Conservation (phyloP, 495 filamentous ascomycete species). For the Penicillium subrubescens region DNA sequence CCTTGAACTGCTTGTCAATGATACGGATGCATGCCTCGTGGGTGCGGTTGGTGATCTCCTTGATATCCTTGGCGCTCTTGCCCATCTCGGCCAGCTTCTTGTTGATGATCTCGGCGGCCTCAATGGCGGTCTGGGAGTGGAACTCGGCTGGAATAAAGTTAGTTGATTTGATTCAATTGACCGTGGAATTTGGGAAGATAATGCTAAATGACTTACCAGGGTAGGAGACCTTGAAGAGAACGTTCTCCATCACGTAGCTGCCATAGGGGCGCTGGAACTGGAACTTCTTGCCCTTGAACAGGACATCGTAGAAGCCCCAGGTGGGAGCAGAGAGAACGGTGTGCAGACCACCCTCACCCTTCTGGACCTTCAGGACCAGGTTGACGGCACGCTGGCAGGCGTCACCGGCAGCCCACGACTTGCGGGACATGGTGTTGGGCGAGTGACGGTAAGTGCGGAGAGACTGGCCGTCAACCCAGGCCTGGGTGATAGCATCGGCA, state of each 20-base stretch:
- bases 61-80: conserved; percentile 94
- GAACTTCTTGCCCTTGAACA: conserved; percentile 95
- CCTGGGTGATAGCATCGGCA: conserved; percentile 92
- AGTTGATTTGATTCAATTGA: background rate
- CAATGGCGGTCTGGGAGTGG: conserved; percentile 98
- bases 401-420: conserved; percentile 98
- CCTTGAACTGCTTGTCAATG: conserved; percentile 99
- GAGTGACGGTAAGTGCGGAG: conserved; percentile 95
- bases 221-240: conserved; percentile 99
- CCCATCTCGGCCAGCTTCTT: conserved; percentile 77
- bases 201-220: conserved; percentile 61
- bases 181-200: no score
- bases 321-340: conserved; percentile 90
- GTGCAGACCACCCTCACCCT: conserved; percentile 85
- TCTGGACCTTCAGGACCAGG: conserved; percentile 89
- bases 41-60: conserved; percentile 87
- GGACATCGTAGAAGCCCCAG: conserved; percentile 98
- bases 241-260: conserved; percentile 99
- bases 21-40: conserved; percentile 98
- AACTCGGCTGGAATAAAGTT: conserved; percentile 68
- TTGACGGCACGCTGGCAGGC: conserved; percentile 97
- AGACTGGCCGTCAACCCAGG: conserved; percentile 95
- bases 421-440: conserved; percentile 98
- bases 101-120: conserved; percentile 87
- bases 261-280: conserved; percentile 94